Evolutionary conservation across 2,329 filamentous ascomycete species (phyloP), one percentile per base, ranked within the genome.

Genomic region (Metarhizium robertsii): DNA sequence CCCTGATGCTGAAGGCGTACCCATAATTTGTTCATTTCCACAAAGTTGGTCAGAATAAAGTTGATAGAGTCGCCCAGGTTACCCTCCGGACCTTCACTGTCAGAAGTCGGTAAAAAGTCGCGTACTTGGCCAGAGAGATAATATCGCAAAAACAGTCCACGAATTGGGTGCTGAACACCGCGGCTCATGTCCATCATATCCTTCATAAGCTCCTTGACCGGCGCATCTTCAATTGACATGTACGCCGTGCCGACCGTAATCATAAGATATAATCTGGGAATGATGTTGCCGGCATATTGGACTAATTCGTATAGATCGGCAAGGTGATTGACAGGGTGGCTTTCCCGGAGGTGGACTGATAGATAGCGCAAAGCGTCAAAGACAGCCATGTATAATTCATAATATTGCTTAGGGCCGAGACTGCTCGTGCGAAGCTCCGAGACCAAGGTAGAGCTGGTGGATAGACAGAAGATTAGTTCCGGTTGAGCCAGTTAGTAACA

Each of bases 131-230:
- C 92, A 29, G 90, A 94, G 53, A 99, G 81, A 69, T 96, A 99
- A 73, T 99, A 99, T 67, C 94, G 86, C 65, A 99, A 75, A 70
- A 99, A 99, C 55, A 99, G 79, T 18, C 94, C 94, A 56, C 94
- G 89, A 60, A 96, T 92, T 16, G 94, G 94, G 72, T 99, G 94
- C 68, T 99, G 94, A 25, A 99, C 92, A 55, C 94, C 94, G 60
- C 94, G 84, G 73, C 91, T 97, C 94, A 99, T 99, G 73, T 99
- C 94, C 94, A 99, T 99, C 94, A 99, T 99, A 72, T 99, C 94
- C 75, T 99, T 99, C 94, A 99, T 99, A 60, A 99, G 90, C 77
- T 99, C 94, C 75, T 99, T 99, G 63, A 99, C 94, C 0, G 94
- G 94, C 57, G 95, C 94, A 79, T 97, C 94, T 66, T 94, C 88